phyloP scores from a whole-genome alignment of 208 protist genomes.

The Trypanosoma conorhini region DNA sequence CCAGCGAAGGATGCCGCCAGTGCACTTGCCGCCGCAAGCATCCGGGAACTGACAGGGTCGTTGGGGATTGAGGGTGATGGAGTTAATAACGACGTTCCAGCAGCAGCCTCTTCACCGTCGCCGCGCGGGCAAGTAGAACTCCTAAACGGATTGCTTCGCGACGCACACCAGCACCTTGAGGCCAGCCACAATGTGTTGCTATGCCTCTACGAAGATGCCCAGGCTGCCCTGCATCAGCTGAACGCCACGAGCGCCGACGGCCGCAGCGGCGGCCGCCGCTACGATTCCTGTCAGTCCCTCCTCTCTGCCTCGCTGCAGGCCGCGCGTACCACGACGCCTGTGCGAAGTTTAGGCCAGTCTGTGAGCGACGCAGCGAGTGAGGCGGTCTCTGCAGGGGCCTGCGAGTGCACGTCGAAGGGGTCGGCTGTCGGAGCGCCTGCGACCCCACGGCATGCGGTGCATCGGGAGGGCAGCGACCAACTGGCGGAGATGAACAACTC shows the following conservation, averaged over 20 bases:
- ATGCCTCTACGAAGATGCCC: slow-evolving; percentile 18
- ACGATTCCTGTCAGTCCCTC: slow-evolving; percentile 15
- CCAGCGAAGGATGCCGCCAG: not conserved
- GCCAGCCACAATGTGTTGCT: slow-evolving; percentile 19
- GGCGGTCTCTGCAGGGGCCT: not conserved
- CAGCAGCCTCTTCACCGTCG: not conserved
- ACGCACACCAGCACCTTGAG: slow-evolving; percentile 19
- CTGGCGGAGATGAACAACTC: not conserved
- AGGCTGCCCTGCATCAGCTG: slow-evolving; percentile 7
- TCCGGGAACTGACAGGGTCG: not conserved
- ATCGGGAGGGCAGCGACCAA: not conserved
- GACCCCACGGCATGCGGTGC: not conserved
- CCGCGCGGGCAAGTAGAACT: slow-evolving; percentile 3
- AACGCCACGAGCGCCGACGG: not conserved
- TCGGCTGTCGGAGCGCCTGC: not conserved
- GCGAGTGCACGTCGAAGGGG: not conserved
- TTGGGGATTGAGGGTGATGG: no score
- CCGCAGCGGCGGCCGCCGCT: not conserved
- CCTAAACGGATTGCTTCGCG: slow-evolving; percentile 12
- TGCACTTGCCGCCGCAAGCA: not conserved
- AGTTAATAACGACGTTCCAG: not conserved
- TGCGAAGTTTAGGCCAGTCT: not conserved
- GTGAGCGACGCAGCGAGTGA: slow-evolving; percentile 6
- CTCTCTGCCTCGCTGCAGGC: slow-evolving; percentile 10
- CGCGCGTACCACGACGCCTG: not conserved